These are phyloP conservation scores for Chalaropsis ovoidea DNA, from an alignment of 2,329 filamentous ascomycete species.

Conservation along the genomic window DNA sequence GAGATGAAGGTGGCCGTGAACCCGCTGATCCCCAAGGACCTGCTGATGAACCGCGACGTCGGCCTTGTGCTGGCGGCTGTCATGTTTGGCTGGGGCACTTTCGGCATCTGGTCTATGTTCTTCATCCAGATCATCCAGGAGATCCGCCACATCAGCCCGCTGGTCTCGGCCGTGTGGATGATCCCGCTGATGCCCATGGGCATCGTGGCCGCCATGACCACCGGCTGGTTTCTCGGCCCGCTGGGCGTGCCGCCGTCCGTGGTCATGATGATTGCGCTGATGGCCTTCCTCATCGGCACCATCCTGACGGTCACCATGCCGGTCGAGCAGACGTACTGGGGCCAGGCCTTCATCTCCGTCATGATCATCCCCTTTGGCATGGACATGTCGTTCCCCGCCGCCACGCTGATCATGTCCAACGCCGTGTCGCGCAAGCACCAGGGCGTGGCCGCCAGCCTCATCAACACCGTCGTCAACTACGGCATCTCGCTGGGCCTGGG, in stretches of 20 bases:
- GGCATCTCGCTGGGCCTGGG: constrained; percentile 56
- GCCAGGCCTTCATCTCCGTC: constrained; percentile 48
- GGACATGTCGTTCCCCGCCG: constrained; percentile 57
- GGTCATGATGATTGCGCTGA: constrained; percentile 39
- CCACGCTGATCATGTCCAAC: constrained; percentile 50
- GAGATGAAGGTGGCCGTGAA: constrained; percentile 39
- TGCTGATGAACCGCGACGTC: constrained; percentile 30
- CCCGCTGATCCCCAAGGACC: constrained; percentile 50
- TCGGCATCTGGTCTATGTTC: constrained; percentile 47
- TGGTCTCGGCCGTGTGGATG: constrained; percentile 39
- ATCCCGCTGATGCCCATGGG: constrained; percentile 38
- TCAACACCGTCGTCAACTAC: constrained; percentile 59
- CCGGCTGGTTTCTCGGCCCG: constrained; percentile 36
- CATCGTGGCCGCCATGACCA: constrained; percentile 38
- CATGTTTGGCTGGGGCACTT: constrained; percentile 45
- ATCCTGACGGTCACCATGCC: constrained; percentile 41
- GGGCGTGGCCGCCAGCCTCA: constrained; percentile 43
- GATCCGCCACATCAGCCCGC: constrained; percentile 35
- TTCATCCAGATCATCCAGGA: constrained; percentile 41
- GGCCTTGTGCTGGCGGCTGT: constrained; percentile 42
- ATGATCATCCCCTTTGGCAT: constrained; percentile 53
- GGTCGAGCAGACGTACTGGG: constrained; percentile 52
- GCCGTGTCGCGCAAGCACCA: constrained; percentile 39
- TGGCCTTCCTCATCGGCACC: constrained; percentile 37
- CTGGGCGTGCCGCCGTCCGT: constrained; percentile 32